phyloP scores from a whole-genome alignment of 306 rosid species.

The Hippophae gyantsensis region DNA sequence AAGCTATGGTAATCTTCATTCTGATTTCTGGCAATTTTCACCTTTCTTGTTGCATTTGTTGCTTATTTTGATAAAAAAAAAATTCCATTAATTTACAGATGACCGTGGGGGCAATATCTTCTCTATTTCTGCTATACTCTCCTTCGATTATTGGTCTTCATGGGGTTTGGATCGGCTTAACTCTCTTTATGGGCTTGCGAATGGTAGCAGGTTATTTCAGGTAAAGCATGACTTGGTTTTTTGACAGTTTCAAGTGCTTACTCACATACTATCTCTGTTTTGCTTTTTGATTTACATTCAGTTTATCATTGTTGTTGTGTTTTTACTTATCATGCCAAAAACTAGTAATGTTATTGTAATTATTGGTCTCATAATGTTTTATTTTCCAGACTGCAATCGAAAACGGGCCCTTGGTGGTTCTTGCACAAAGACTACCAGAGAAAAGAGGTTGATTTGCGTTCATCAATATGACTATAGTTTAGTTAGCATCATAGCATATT shows the following conservation, averaged over 20 bases:
- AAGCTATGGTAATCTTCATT: conserved; percentile 60
- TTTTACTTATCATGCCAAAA: background rate
- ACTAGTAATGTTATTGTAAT: conserved; percentile 5
- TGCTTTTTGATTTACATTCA: background rate
- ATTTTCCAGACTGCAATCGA: conserved; percentile 50
- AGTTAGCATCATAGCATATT: too few relatives aligned
- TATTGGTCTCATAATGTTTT: background rate
- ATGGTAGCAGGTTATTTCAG: conserved; percentile 60
- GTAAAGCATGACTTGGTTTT: conserved; percentile 20
- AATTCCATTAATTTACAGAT: conserved; percentile 30
- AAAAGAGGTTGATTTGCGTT: conserved; percentile 33
- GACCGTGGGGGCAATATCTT: conserved; percentile 64
- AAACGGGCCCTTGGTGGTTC: conserved; percentile 91
- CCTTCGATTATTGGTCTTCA: conserved; percentile 51
- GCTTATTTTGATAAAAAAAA: background rate
- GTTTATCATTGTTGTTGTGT: background rate
- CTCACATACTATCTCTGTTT: background rate
- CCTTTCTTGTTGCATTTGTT: conserved; percentile 15
- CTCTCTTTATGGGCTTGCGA: conserved; percentile 77
- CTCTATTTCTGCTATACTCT: conserved; percentile 55
- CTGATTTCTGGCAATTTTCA: conserved; percentile 9
- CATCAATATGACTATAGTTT: background rate
- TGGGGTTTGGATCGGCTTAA: conserved; percentile 76
- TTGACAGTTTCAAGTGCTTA: background rate
- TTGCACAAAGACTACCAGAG: conserved; percentile 40